Base-by-base conservation (phyloP, 2,329 filamentous ascomycete genomes). In the Exophiala sideris region DNA sequence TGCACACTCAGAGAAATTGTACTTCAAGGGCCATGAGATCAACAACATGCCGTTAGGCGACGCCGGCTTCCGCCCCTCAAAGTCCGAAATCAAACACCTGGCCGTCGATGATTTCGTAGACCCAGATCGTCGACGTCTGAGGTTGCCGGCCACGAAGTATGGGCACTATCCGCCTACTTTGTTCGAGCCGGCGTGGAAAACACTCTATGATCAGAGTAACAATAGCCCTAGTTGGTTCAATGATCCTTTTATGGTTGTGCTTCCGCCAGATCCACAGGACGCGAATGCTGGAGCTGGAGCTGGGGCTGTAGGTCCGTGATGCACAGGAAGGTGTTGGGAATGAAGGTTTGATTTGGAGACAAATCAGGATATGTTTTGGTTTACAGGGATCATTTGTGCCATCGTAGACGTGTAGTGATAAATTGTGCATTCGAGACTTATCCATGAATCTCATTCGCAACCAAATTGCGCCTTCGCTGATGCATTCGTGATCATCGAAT, bases 11-110 rank as follows among this genome's bases (percentile, higher is more conserved):
- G 39, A 35, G 11, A 59, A 54, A 24, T 42, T 62, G 14, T 60
- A 54, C 55, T 62, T 45, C 36, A 38, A 38, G 8, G 60, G 50
- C 36, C 46, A 58, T 35, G 58, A 60, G 32, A 60, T 62, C 45
- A 58, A 60, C 47, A 18, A 58, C 47, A 56, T 60, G 51, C 50
- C 57, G 3, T 32, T 45, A 7, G 55, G 54, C 2, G 38, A 60
- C 45, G 51, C 52, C 2, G 34, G 38, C 12, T 50, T 58, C n/a
- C n/a, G 34, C 2, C 38, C 46, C 6, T 9, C 5, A 7, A 14
- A 9, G 2, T 20, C 10, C 4, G 57, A 57, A 8, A 46, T 49
- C 14, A 11, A 20, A 2, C 5, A 45, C 9, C 29, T 57, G 33
- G 16, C 54, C 4, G 24, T 16, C 8, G 33, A 16, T 40, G 47